phyloP scores from a whole-genome alignment of 2,329 filamentous ascomycete genomes.

The Graphilbum sp. region DNA sequence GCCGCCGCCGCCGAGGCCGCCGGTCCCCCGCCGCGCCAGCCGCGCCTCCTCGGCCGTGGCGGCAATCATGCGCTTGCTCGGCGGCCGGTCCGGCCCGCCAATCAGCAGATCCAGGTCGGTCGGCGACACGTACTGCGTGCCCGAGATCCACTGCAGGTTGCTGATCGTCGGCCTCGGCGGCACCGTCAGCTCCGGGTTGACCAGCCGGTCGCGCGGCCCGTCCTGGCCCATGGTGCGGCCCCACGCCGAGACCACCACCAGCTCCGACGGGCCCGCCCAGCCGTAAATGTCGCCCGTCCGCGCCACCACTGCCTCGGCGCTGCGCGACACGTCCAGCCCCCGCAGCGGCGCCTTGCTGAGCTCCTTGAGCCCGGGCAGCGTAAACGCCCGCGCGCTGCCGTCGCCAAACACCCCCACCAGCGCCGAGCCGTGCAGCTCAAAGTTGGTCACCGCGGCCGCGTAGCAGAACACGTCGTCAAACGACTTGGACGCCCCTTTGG shows the following conservation, averaged over 20 bases:
- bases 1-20: constrained; percentile 13
- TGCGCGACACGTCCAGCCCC: constrained; percentile 58
- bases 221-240: constrained; percentile 48
- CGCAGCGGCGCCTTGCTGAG: constrained; percentile 52
- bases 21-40: constrained; percentile 25
- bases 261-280: constrained; percentile 77
- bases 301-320: constrained; percentile 53
- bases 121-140: constrained; percentile 79
- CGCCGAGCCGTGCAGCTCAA: constrained; percentile 59
- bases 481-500: constrained; percentile 81
- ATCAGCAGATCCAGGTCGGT: constrained; percentile 82
- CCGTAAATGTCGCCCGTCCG: constrained; percentile 68
- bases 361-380: constrained; percentile 77
- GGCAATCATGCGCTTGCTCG: constrained; percentile 74
- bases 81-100: constrained; percentile 72
- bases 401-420: constrained; percentile 77
- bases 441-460: constrained; percentile 58
- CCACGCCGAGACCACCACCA: constrained; percentile 73
- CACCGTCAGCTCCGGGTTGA: constrained; percentile 57
- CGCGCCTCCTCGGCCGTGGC: constrained; percentile 63
- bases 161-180: constrained; percentile 84
- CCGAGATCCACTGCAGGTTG: constrained; percentile 90
- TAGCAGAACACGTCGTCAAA: constrained; percentile 78
- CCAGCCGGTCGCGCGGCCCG: constrained; percentile 52
- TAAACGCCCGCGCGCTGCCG: constrained; percentile 61